Evolutionary conservation across 352 stramenopile species (phyloP), one percentile per base, ranked within the genome.

Genomic region (Phytophthora lateralis): DNA sequence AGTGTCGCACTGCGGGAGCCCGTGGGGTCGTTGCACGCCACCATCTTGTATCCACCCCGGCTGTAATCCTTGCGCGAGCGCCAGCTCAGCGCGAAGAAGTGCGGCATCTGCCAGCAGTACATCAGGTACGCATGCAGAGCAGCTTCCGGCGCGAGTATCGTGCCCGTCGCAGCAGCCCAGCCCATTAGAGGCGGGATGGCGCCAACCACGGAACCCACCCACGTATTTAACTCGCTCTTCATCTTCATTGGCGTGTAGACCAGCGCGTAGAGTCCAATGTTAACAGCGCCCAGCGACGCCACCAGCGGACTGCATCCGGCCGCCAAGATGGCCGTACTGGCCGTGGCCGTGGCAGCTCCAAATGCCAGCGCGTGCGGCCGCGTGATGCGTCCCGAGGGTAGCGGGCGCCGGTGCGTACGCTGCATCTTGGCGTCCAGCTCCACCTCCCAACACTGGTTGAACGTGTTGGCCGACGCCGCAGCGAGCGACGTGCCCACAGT

Each of bases 241-340:
- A 91, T 97, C 80, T 99, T 99, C 78, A 98, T 93, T 10, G 97
- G 97, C 15, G 98, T 99, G 85, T 99, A 99, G n/a, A 98, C 78
- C 32, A 97, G 93, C 44, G 97, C 79, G 73, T 99, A 99, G 17
- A 99, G 77, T 3, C 88, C 93, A 66, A 99, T 98, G 78, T 99
- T 99, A 32, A 91, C 87, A 0, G 93, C 75, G 15, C 98, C 97
- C n/a, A 99, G 81, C 38, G 82, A 83, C 2, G 97, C 92, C 34
- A 98, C 98, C 6, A 99, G 47, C 32, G 97, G 96, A 79, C 98
- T 98, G 58, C 96, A 98, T 3, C 93, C 93, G 0, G 88, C 74
- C 6, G 85, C 85, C 37, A 99, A 75, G 30, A 99, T 77, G 14
- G 71, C 75, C 12, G 85, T 97, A 55, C 96, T 98, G 11, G 88